Evolutionary conservation across 257 asterid genomes (phyloP).

Genomic region (Forsythia viridissima): DNA sequence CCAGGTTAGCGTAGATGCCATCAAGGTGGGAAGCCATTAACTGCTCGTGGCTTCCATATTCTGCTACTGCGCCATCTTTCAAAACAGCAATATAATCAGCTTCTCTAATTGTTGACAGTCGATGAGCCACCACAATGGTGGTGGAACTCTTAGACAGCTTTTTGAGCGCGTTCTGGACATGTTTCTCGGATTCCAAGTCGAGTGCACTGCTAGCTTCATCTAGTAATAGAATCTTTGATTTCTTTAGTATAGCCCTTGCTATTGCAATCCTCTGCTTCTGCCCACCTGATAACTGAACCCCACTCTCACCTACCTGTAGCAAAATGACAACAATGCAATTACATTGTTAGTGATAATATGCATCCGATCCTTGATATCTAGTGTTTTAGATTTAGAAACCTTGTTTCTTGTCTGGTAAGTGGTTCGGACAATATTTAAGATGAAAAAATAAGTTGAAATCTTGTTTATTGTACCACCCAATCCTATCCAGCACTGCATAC

Average conservation of each 20-base stretch:
- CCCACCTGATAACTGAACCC: slow-evolving; percentile 83
- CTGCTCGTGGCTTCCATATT: slow-evolving; percentile 67
- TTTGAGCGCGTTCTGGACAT: slow-evolving; percentile 67
- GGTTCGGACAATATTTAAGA: too few species aligned
- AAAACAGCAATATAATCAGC: slow-evolving; percentile 66
- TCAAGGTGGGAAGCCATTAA: slow-evolving; percentile 51
- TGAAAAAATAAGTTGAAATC: neutral
- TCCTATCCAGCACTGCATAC: neutral
- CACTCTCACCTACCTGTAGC: slow-evolving; percentile 72
- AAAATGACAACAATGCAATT: neutral
- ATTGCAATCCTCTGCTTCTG: slow-evolving; percentile 90
- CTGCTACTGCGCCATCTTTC: slow-evolving; percentile 62
- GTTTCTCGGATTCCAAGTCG: slow-evolving; percentile 79
- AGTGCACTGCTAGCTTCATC: slow-evolving; percentile 93
- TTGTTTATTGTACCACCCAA: neutral
- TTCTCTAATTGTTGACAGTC: slow-evolving; percentile 72
- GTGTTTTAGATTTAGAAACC: too few species aligned
- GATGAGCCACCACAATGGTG: slow-evolving; percentile 81
- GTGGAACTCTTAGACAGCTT: slow-evolving; percentile 66
- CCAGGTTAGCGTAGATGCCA: slow-evolving; percentile 69
- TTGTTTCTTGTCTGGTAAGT: too few species aligned
- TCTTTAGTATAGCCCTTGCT: slow-evolving; percentile 77
- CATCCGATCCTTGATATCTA: too few species aligned
- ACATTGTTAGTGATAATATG: neutral
- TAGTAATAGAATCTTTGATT: slow-evolving; percentile 57